Evolutionary conservation across 2,329 filamentous ascomycete species (phyloP).

Genomic region (Aspergillus ochraceus): DNA sequence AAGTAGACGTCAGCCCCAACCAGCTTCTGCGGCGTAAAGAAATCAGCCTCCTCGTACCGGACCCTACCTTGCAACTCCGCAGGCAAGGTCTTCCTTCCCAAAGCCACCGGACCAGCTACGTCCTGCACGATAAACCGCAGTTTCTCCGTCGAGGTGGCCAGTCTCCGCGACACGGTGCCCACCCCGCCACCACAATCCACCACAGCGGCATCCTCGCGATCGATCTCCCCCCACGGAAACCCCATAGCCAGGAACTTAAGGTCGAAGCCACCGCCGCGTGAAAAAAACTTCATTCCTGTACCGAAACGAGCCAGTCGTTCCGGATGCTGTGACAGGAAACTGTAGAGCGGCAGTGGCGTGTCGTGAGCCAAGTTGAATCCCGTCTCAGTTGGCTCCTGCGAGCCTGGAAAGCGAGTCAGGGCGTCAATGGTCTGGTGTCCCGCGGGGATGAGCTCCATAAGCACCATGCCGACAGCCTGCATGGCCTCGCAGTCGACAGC

Average conservation of each 20-base stretch:
- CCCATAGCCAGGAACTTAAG: background rate
- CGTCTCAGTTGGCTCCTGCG: background rate
- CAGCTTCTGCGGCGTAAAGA: conserved; percentile 15
- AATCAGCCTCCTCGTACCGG: conserved; percentile 1
- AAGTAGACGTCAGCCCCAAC: conserved; percentile 19
- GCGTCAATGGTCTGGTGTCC: background rate
- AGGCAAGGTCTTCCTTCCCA: background rate
- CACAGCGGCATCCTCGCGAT: background rate
- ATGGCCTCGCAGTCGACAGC: background rate
- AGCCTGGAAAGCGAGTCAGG: background rate
- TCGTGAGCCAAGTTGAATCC: background rate
- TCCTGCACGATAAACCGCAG: background rate
- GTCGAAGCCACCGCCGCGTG: background rate
- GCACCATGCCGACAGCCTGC: background rate
- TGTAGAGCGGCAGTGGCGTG: background rate
- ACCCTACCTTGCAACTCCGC: background rate
- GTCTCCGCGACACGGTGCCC: background rate
- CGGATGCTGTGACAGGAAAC: background rate
- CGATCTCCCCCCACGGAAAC: background rate
- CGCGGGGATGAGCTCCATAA: background rate
- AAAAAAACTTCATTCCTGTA: background rate
- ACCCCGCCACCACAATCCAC: background rate
- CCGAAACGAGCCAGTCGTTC: background rate
- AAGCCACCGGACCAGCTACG: background rate
- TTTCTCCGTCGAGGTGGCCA: background rate